Evolutionary conservation across 75 land plant genomes (phyloP).

Genomic region (Pinus tabuliformis): DNA sequence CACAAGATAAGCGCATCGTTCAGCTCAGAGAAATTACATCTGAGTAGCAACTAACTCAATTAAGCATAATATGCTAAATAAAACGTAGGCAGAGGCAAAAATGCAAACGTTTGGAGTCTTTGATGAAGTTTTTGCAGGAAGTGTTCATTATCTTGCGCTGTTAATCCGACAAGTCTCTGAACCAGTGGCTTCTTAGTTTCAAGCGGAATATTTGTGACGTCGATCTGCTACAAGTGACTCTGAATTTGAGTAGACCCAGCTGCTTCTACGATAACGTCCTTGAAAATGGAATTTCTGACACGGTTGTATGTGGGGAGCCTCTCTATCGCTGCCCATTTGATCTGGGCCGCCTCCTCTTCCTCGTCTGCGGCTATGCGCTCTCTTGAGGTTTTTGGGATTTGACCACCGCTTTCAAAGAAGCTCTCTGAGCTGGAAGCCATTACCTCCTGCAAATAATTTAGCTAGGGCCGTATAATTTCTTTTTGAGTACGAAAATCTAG

Average conservation of each 20-base stretch:
- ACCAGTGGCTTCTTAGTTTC: constrained; percentile 30
- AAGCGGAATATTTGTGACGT: constrained; percentile 20
- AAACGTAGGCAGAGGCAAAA: not conserved
- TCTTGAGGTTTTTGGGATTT: not conserved
- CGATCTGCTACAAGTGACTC: constrained; percentile 22
- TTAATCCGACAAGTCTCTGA: constrained; percentile 63
- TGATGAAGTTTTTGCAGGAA: constrained; percentile 59
- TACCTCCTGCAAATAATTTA: too few species aligned
- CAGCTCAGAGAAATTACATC: too few species aligned
- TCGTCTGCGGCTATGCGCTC: constrained; percentile 11
- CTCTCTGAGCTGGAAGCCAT: too few species aligned
- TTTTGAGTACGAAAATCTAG: too few species aligned
- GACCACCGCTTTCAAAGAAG: too few species aligned
- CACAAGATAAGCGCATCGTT: too few species aligned
- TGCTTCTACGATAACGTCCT: not conserved
- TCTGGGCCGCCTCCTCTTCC: constrained; percentile 22
- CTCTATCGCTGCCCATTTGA: constrained; percentile 17
- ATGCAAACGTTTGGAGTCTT: constrained; percentile 54
- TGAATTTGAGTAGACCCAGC: not conserved
- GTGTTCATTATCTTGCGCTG: constrained; percentile 18
- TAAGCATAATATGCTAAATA: too few species aligned
- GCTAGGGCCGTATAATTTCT: too few species aligned
- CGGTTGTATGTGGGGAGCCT: constrained; percentile 37
- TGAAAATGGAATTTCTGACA: constrained; percentile 16
- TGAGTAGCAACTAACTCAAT: too few species aligned